phyloP scores from a whole-genome alignment of 2,329 filamentous ascomycete species.

The Mycosphaerelloides madeirae region DNA sequence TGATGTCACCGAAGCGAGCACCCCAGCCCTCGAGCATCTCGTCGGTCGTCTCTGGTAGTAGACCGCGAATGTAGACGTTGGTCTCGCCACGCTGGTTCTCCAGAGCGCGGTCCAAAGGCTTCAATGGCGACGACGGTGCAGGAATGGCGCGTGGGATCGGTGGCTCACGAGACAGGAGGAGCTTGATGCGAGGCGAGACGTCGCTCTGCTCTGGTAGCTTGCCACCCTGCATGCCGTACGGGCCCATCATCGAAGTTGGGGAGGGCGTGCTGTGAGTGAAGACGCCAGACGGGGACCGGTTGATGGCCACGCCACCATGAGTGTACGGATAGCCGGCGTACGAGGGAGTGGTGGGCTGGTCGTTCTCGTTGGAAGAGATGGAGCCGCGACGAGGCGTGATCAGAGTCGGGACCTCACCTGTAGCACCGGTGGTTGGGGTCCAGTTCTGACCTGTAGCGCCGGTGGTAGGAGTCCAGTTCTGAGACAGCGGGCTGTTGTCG shows the following conservation, averaged over 20 bases:
- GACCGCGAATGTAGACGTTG: conserved; percentile 96
- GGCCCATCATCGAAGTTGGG: conserved; percentile 43
- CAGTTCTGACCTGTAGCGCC: too few species aligned
- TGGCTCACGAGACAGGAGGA: conserved; percentile 62
- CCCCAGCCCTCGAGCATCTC: conserved; percentile 80
- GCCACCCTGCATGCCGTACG: conserved; percentile 39
- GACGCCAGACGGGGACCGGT: conserved; percentile 46
- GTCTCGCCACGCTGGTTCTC: conserved; percentile 93
- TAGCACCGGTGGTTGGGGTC: conserved; percentile 40
- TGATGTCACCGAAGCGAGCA: conserved; percentile 82
- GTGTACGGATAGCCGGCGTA: conserved; percentile 39
- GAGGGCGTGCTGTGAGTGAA: conserved; percentile 49
- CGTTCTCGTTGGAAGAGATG: conserved; percentile 50
- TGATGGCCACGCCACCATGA: conserved; percentile 44
- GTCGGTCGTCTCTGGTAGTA: conserved; percentile 92
- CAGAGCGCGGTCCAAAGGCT: conserved; percentile 88
- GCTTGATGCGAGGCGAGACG: conserved; percentile 43
- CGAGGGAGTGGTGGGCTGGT: conserved; percentile 47
- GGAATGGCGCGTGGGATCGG: conserved; percentile 82
- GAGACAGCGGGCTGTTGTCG: conserved; percentile 44
- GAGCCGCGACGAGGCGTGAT: conserved; percentile 51
- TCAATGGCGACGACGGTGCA: conserved; percentile 77
- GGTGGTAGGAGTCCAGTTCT: conserved; percentile 41
- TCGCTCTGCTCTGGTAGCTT: conserved; percentile 37
- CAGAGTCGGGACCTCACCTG: conserved; percentile 45